phyloP scores from a whole-genome alignment of 192 early-diverging fungal genomes.

The Umbelopsis sp. region DNA sequence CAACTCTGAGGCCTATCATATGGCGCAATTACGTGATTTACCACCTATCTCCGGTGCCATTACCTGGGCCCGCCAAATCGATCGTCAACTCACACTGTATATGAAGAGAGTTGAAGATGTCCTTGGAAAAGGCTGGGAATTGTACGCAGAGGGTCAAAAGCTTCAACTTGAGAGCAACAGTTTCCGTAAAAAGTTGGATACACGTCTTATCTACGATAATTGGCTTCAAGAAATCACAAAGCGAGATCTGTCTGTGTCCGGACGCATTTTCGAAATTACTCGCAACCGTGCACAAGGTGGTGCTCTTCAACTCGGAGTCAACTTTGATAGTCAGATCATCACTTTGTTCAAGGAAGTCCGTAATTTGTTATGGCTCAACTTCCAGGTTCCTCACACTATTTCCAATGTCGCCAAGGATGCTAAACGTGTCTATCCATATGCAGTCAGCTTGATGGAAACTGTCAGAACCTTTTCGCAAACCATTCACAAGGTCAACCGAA shows the following conservation, averaged over 20 bases:
- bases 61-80: constrained; percentile 97
- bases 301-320: constrained; percentile 80
- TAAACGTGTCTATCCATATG: constrained; percentile 97
- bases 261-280: constrained; percentile 89
- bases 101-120: constrained; percentile 99
- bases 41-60: constrained; percentile 93
- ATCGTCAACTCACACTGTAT: constrained; percentile 91
- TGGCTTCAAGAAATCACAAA: constrained; percentile 88
- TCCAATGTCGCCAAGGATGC: constrained; percentile 92
- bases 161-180: constrained; percentile 83
- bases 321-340: constrained; percentile 94
- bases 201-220: constrained; percentile 84
- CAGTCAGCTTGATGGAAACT: constrained; percentile 95
- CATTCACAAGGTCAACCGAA: constrained; percentile 72
- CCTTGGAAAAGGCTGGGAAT: constrained; percentile 95
- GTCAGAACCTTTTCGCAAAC: constrained; percentile 92
- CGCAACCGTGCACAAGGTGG: constrained; percentile 75
- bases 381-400: constrained; percentile 89
- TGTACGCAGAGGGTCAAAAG: constrained; percentile 96
- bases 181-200: constrained; percentile 95
- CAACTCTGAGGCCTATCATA: constrained; percentile 82
- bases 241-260: constrained; percentile 81
- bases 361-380: constrained; percentile 94
- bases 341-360: constrained; percentile 99
- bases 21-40: constrained; percentile 92